phyloP scores from a whole-genome alignment of 331 rosid genomes.

The Cydonia oblonga region DNA sequence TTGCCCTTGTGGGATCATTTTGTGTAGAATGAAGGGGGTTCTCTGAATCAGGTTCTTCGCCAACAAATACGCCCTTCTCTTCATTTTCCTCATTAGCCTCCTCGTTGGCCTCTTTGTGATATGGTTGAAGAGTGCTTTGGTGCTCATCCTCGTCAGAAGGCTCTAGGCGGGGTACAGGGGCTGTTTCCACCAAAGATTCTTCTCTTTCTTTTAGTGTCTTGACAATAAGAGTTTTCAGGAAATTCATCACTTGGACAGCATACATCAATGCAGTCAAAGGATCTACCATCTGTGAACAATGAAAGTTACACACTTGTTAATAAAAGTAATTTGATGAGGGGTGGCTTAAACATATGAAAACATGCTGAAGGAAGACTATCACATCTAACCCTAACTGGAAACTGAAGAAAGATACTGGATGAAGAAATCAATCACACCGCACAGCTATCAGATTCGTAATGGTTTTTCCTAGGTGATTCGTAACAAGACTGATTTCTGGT shows the following conservation, averaged over 20 bases:
- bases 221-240: conserved; percentile 74
- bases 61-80: conserved; percentile 27
- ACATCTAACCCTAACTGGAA: neutral
- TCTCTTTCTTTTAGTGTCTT: conserved; percentile 69
- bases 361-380: neutral
- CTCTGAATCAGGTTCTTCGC: conserved; percentile 37
- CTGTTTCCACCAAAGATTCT: conserved; percentile 54
- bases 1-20: conserved; percentile 14
- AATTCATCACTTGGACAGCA: conserved; percentile 97
- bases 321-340: conserved; percentile 3
- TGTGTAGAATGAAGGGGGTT: conserved; percentile 24
- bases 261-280: conserved; percentile 98
- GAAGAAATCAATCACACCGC: neutral
- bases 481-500: neutral
- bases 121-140: conserved; percentile 40
- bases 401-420: neutral
- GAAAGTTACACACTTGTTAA: conserved; percentile 1
- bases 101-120: conserved; percentile 30
- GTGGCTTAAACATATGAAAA: neutral
- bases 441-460: neutral
- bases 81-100: conserved; percentile 30
- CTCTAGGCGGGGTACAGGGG: conserved; percentile 35
- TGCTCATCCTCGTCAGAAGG: conserved; percentile 64
- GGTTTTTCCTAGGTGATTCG: neutral
- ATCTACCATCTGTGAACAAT: conserved; percentile 63